Base-by-base conservation (phyloP, 805 yeast genomes). In the Teunomyces cretensis region DNA sequence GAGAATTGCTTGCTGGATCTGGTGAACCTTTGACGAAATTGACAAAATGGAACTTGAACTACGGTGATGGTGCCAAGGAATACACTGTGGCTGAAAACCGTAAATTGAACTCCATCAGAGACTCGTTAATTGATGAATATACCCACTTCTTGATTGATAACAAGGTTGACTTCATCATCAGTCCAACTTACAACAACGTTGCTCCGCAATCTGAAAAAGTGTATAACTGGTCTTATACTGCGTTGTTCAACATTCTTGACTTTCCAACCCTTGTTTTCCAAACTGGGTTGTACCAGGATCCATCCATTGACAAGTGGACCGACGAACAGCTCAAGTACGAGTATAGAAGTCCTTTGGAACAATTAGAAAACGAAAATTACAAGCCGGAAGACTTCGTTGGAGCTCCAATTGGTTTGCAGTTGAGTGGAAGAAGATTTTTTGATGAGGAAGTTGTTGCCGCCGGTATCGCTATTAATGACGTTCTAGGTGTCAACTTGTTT, bases 201-300 rank as follows among this genome's bases (percentile, higher is more conserved):
- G 88, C 94, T n/a, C 88, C 89, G 36, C 75, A 74, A 43, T 79
- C 85, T 16, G 79, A 76, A 39, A 72, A 75, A 42, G 76, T 84
- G 6, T 79, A 77, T 61, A 84, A 84, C 64, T 87, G 94, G 91
- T 86, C 91, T 3, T 87, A 87, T 70, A 85, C 92, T 5, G 68
- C 89, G 2, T 72, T 84, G 50, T 87, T 81, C 79, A 86, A 86
- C 65, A 58, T 86, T 46, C 63, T 85, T 50, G 95, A 87, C 62
- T 72, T 80, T 57, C 90, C 95, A 33, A 79, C 83, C 32, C 78
- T 83, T 48, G 72, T 75, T 1, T 70, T 80, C 65, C 89, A 86
- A 55, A 76, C 88, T 4, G 81, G 86, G 8, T 64, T 82, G 51
- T 68, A 61, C 51, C 86, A 75, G 57, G 87, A 83, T 60, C 79